phyloP scores from a whole-genome alignment of 148 eudicot species.

The Euryodendron excelsum region DNA sequence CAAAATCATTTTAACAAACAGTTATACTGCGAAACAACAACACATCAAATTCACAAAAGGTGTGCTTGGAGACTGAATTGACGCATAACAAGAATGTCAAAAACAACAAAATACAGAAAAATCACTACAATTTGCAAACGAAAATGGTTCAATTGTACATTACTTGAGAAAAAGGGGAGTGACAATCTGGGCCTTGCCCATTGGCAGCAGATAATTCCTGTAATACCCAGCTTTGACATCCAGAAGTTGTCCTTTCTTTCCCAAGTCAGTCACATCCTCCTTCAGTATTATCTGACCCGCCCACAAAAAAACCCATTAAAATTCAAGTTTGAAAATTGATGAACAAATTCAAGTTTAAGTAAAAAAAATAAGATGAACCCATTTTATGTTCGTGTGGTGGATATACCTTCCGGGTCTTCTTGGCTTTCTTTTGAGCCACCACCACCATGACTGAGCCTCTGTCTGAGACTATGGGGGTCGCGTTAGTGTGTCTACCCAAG shows the following conservation, averaged over 20 bases:
- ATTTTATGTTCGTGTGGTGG: neutral
- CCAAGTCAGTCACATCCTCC: constrained; percentile 75
- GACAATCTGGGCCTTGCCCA: constrained; percentile 78
- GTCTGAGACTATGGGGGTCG: constrained; percentile 22
- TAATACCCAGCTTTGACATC: constrained; percentile 85
- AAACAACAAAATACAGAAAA: neutral
- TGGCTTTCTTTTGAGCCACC: constrained; percentile 67
- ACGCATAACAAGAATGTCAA: neutral
- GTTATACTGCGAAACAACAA: neutral
- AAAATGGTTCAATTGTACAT: neutral
- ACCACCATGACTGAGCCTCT: constrained; percentile 31
- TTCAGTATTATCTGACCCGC: constrained; percentile 67
- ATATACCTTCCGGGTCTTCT: constrained; percentile 65
- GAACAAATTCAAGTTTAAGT: neutral
- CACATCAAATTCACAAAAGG: neutral
- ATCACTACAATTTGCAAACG: neutral
- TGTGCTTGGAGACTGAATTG: neutral
- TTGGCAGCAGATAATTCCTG: constrained; percentile 70
- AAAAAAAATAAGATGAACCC: neutral
- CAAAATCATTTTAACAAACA: constrained; percentile 14
- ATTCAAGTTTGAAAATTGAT: neutral
- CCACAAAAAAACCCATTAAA: constrained; percentile 9
- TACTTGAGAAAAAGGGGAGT: constrained; percentile 72
- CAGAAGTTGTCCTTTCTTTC: constrained; percentile 74
- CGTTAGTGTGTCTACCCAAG: constrained; percentile 24